Evolutionary conservation across 2,329 filamentous ascomycete genomes (phyloP).

Genomic region (Colletotrichum tamarilloi): DNA sequence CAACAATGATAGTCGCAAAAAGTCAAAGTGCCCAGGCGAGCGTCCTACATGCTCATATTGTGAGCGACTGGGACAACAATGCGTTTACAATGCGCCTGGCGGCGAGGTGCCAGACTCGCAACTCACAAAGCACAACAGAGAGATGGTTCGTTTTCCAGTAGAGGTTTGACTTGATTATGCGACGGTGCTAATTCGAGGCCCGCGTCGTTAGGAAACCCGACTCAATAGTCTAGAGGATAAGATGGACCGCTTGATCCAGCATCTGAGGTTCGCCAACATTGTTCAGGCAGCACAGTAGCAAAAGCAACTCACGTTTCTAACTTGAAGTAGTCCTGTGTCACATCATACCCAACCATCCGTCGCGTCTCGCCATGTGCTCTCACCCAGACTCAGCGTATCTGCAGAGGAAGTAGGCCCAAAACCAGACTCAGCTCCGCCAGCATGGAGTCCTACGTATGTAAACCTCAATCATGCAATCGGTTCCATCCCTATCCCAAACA

Average conservation of each 20-base stretch:
- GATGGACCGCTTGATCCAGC: constrained; percentile 21
- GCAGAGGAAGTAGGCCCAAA: background rate
- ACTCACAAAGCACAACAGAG: background rate
- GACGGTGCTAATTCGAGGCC: background rate
- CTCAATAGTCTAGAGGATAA: constrained; percentile 18
- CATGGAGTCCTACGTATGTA: background rate
- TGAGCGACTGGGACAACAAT: constrained; percentile 12
- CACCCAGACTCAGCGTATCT: background rate
- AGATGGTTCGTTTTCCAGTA: background rate
- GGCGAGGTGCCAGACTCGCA: constrained; percentile 2
- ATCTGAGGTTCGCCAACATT: background rate
- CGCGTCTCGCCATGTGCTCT: background rate
- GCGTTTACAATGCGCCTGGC: constrained; percentile 3
- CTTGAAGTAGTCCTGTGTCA: background rate
- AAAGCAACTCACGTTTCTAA: background rate
- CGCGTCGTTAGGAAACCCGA: background rate
- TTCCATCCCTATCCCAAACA: fast-evolving
- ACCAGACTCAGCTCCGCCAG: background rate
- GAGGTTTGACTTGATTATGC: background rate
- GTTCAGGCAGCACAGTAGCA: background rate
- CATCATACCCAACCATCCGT: background rate
- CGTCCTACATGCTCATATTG: constrained; percentile 15
- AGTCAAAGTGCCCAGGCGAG: constrained; percentile 17
- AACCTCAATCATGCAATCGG: background rate
- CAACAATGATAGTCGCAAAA: background rate